phyloP scores from a whole-genome alignment of 441 rosid genomes.

The Bocquillonia castaneifolia region DNA sequence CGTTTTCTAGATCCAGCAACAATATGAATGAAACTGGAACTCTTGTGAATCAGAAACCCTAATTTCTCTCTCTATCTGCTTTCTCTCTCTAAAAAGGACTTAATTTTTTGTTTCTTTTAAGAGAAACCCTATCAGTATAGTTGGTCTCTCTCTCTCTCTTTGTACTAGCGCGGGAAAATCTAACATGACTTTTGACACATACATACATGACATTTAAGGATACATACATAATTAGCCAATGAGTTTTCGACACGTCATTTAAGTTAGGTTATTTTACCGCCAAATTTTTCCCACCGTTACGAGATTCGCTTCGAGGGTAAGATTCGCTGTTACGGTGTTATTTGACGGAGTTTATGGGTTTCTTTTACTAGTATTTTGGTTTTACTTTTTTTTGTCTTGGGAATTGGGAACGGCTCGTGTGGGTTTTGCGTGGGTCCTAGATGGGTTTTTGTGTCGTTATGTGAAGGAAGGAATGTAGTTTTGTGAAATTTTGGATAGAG shows the following conservation, averaged over 20 bases:
- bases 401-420: constrained; percentile 17
- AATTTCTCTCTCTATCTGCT: constrained; percentile 9
- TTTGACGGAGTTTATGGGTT: constrained; percentile 25
- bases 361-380: neutral
- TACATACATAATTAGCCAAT: constrained; percentile 32
- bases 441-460: neutral
- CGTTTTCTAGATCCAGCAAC: neutral
- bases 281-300: constrained; percentile 46
- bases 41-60: constrained; percentile 19
- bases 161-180: constrained; percentile 73
- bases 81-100: constrained; percentile 18
- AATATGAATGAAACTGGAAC: neutral
- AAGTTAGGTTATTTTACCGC: constrained; percentile 45
- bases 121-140: constrained; percentile 38
- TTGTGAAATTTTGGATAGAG: neutral
- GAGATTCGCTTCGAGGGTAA: constrained; percentile 35
- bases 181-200: constrained; percentile 22
- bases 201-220: constrained; percentile 26
- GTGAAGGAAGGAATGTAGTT: neutral
- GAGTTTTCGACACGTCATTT: constrained; percentile 28
- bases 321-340: constrained; percentile 37
- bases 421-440: neutral
- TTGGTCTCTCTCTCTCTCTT: constrained; percentile 14
- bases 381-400: neutral
- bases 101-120: constrained; percentile 13